Base-by-base conservation (phyloP, 345 rosid genomes). In the Litchi chinensis region DNA sequence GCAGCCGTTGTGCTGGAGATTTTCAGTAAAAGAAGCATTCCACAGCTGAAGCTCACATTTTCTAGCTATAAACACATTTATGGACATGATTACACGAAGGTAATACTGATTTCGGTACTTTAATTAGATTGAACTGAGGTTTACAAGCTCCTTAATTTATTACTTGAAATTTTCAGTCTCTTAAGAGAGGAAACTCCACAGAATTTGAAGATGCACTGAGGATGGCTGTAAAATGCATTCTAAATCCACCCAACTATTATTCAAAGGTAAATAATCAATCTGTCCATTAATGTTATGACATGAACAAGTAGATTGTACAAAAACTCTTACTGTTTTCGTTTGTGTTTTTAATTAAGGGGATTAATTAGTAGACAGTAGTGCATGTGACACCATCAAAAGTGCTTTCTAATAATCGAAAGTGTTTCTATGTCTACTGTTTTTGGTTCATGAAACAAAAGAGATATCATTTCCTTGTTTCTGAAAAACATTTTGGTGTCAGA, bases 11-110 rank as follows among this genome's bases (percentile, higher is more conserved):
- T 89, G 79, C 86, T 92, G 41, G 94, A 90, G 86, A 90, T 89
- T 79, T 75, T 92, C 37, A 87, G 89, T 70, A 92, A 92, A 84
- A 81, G 93, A 75, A 90, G 91, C 83, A 84, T 92, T 73, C 86
- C 90, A 44, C 96, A 89, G 76, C 78, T 89, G 63, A 87, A 88
- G 85, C 75, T 88, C 63, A 92, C 88, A 8, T 83, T 90, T 70
- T 88, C 89, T 77, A 79, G 84, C 89, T 92, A 88, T 69, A 89
- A 88, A 32, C 91, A 80, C 52, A 88, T 92, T 60, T 88, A 92
- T 70, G 96, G 96, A 65, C 90, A 88, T 76, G 87, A 82, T 32
- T 92, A 86, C 85, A 80, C 90, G 6, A 79, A 87, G 91, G 94
- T 92, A 66, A 22, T 73, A 19, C 18, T 70, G 22, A 6, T 18